A percentile compares a stretch with the other conserved stretches of the same genome.
Conservation (phyloP, 2,329 filamentous ascomycete genomes). For the Chrysoporthe austroafricana region DNA sequence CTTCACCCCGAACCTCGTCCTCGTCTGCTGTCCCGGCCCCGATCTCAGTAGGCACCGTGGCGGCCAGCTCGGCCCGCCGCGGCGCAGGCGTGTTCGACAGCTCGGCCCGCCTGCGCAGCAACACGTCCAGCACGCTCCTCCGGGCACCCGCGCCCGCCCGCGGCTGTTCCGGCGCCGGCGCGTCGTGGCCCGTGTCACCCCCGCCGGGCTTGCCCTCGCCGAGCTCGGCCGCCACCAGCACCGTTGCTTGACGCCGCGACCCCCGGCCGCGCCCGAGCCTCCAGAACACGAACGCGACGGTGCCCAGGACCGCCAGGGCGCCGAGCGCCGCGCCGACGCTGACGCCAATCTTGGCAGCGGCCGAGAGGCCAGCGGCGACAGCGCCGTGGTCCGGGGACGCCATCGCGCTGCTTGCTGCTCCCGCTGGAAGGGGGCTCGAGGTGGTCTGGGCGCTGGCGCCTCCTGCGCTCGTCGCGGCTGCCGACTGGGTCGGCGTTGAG, state of each 20-base stretch:
- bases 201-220: background rate
- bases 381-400: background rate
- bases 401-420: background rate
- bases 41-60: background rate
- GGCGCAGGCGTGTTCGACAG: slow-evolving; percentile 2
- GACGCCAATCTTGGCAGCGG: background rate
- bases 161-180: background rate
- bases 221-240: background rate
- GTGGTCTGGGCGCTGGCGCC: background rate
- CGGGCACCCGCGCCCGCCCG: background rate
- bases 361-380: background rate
- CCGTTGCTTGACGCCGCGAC: background rate
- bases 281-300: background rate
- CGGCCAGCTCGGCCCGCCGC: slow-evolving; percentile 3
- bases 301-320: background rate
- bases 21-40: background rate
- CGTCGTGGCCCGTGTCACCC: background rate
- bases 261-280: background rate
- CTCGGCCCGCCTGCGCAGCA: background rate
- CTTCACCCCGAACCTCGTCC: no score
- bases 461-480: background rate
- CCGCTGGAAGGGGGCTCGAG: background rate
- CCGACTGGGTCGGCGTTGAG: background rate
- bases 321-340: background rate
- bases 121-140: background rate